Evolutionary conservation across 2,329 filamentous ascomycete species (phyloP), one percentile per base, ranked within the genome.

Genomic region (Aspergillus phoenicis): DNA sequence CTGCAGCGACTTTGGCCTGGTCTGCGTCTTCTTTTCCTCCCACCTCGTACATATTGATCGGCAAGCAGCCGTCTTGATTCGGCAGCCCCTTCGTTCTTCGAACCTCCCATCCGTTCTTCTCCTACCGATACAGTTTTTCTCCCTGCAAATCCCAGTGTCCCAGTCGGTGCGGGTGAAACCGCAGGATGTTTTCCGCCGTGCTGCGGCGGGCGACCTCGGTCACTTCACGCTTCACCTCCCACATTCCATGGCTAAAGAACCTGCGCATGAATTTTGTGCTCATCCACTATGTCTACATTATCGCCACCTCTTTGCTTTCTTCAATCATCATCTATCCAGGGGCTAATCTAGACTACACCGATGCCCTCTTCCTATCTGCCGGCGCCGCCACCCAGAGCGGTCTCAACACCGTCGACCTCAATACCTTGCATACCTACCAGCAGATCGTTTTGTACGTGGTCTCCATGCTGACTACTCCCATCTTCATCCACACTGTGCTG

Each of bases 371-470:
- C 82, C 91, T 97, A 69, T 86, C 90, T n/a, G 88, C 87, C 57
- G 94, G 95, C 54, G 83, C 91, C 60, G 89, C 92, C 64, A 98
- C 94, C 0, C 95, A 99, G 77, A 96, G 93, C 64, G 95, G 95
- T 1, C 81, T 99, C 63, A 99, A 99, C 75, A 91, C 94, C 3
- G 65, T 82, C 54, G 75, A 91, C 70, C 69, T 91, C 59, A 91
- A 92, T 73, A 62, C 75, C 10, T 79, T 93, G 36, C 87, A 85
- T 64, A 89, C 87, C 4, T 91, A 89, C 64, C 89, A 91, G 73
- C 90, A 95, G 77, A 75, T 91, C 45, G 83, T 90, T 54, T 79
- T 96, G 26, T 93, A 89, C 69, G 70, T 93, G 6, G 82, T 91
- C 43, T 82, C 89, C 4, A 88, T 92, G 82, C 69, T 91, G 11